phyloP scores from a whole-genome alignment of 257 asterid species.

The Orobanche coerulescens region DNA sequence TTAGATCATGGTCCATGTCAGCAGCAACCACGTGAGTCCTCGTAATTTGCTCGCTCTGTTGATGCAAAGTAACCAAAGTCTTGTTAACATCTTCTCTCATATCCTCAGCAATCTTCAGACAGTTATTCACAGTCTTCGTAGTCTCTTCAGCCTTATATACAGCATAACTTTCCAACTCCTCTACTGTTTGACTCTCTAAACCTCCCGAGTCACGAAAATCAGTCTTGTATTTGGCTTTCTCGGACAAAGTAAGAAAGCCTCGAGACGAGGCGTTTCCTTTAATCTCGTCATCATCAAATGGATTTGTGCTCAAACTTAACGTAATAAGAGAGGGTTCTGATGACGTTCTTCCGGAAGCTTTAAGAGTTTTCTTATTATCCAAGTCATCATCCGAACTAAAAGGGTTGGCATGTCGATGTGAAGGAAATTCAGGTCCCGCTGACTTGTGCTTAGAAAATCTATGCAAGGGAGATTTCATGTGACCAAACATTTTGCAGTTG shows the following conservation, averaged over 20 bases:
- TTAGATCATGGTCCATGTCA: conserved; percentile 82
- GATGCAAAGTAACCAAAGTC: conserved; percentile 72
- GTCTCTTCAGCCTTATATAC: conserved; percentile 80
- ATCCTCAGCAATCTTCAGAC: no score
- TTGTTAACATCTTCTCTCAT: conserved; percentile 80
- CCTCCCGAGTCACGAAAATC: conserved; percentile 81
- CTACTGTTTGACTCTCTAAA: conserved; percentile 58
- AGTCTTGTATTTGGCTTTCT: conserved; percentile 61
- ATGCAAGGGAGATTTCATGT: conserved; percentile 52
- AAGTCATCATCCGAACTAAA: conserved; percentile 49
- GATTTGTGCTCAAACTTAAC: conserved; percentile 32
- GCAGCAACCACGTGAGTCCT: conserved; percentile 71
- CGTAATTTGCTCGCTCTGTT: conserved; percentile 90
- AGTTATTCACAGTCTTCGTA: conserved; percentile 49
- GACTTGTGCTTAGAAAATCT: conserved; percentile 48
- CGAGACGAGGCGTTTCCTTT: conserved; percentile 40
- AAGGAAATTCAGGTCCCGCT: conserved; percentile 23
- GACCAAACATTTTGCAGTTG: conserved; percentile 45
- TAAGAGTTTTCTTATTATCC: conserved; percentile 38
- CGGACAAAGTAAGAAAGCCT: conserved; percentile 29
- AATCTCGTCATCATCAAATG: conserved; percentile 54
- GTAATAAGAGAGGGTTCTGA: conserved; percentile 49
- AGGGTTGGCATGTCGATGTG: no score
- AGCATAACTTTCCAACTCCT: conserved; percentile 69
- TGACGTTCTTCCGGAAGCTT: conserved; percentile 43